Evolutionary conservation across 345 rosid species (phyloP), one percentile per base, ranked within the genome.

Genomic region (Citrus maxima): DNA sequence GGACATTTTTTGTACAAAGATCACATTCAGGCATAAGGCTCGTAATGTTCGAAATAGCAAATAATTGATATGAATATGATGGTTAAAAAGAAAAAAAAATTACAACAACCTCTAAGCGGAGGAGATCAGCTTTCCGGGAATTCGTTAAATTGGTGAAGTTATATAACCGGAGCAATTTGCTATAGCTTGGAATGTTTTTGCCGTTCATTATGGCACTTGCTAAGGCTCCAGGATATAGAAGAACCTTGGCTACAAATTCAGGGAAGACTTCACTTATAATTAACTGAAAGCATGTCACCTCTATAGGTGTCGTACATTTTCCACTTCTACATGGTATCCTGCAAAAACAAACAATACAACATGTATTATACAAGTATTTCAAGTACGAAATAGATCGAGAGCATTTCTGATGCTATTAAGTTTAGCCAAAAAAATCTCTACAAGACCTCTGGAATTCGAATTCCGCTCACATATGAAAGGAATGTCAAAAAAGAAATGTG

Each of bases 221-320:
- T 83, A 88, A 27, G 59, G 92, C 93, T 60, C 95, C 98, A 35
- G 97, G 98, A 76, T 88, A 95, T 37, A 93, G 92, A 74, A 92
- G 90, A 51, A 86, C 72, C 86, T 90, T 92, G 51, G 88, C 84
- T 18, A 86, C 38, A 79, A 80, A 79, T 24, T 84, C 77, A 64
- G 99, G 95, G 79, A 88, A 71, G 79, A 87, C 9, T 22, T 90
- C 85, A 69, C 79, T 87, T 4, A 85, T 90, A 69, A 87, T 76
- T 81, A 92, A 82, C 77, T 90, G 95, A 42, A 89, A 88, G 58
- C 88, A 87, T 59, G 92, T 83, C 9, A 95, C 80, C 87, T 92
- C 89, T 25, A 93, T 49, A 6, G 99, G 98, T 10, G 99, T 75
- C 68, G 80, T 84, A 60, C 96, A 95, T 10, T 80, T 86, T 74